A percentile compares a stretch with the other conserved stretches of the same genome.
Conservation (phyloP, 805 yeast species). For the Ogataea methanolica region DNA sequence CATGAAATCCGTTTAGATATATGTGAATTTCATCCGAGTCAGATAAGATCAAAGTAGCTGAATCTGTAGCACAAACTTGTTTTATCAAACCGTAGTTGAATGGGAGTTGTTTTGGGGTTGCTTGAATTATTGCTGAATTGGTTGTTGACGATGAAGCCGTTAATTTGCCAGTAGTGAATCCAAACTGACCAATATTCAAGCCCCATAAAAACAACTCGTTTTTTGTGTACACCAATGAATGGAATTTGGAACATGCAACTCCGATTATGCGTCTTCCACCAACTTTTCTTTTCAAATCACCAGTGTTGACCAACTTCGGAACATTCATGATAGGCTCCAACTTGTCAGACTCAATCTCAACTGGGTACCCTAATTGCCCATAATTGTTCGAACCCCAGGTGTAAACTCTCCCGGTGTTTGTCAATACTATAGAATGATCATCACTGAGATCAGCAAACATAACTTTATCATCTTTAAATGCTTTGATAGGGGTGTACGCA, state of each 20-base stretch:
- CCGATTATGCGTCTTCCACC: constrained; percentile 30
- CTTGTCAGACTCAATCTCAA: constrained; percentile 20
- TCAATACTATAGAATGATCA: constrained; percentile 63
- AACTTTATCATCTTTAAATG: constrained; percentile 30
- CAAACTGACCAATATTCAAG: constrained; percentile 77
- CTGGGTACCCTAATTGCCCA: constrained; percentile 61
- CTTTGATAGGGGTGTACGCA: constrained; percentile 39
- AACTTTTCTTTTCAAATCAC: constrained; percentile 37
- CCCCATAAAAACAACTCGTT: constrained; percentile 67
- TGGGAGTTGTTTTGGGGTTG: constrained; percentile 24
- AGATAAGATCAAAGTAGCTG: constrained; percentile 62
- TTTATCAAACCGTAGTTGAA: constrained; percentile 46
- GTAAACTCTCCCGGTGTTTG: constrained; percentile 48
- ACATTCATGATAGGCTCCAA: constrained; percentile 24
- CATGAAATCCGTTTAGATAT: constrained; percentile 52
- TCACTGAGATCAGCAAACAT: constrained; percentile 47
- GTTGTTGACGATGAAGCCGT: constrained; percentile 15
- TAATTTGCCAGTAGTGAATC: constrained; percentile 31
- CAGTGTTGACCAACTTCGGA: constrained; percentile 39
- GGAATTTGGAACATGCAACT: constrained; percentile 61
- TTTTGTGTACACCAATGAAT: constrained; percentile 56
- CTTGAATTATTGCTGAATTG: constrained; percentile 14
- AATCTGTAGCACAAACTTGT: constrained; percentile 60
- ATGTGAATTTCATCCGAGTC: constrained; percentile 57
- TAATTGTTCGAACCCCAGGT: constrained; percentile 76